A percentile compares a stretch with the other conserved stretches of the same genome.
Evolutionary conservation across 2,329 filamentous ascomycete genomes (phyloP).

Genomic region (Aspergillus udagawae): DNA sequence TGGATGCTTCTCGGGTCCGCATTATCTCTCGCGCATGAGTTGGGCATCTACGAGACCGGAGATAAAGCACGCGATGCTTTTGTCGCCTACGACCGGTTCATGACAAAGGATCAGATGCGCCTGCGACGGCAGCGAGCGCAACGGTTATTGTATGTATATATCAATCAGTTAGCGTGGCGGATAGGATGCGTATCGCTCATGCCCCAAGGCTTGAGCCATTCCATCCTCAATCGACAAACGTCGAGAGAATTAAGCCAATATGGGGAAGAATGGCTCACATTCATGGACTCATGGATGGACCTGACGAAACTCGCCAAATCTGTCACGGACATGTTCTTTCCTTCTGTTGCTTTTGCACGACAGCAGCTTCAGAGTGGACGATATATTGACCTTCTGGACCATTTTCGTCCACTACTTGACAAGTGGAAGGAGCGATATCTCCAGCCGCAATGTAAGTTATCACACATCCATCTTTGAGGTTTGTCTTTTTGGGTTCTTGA

Average conservation of each 20-base stretch:
- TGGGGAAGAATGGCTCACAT: conserved; percentile 47
- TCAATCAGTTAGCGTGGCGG: conserved; percentile 50
- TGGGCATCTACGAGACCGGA: conserved; percentile 48
- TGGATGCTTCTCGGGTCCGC: conserved; percentile 58
- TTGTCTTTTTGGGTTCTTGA: not conserved
- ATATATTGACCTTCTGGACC: conserved; percentile 47
- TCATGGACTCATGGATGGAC: conserved; percentile 52
- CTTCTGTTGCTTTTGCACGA: conserved; percentile 34
- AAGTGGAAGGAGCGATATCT: conserved; percentile 38
- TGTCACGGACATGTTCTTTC: conserved; percentile 52
- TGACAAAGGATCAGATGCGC: conserved; percentile 27
- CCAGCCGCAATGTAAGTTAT: conserved; percentile 22
- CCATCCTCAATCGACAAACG: conserved; percentile 27
- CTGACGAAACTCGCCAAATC: conserved; percentile 48
- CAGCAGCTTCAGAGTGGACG: conserved; percentile 43
- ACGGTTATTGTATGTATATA: conserved; percentile 44
- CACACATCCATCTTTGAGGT: not conserved
- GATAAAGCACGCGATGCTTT: conserved; percentile 27
- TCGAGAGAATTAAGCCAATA: conserved; percentile 35
- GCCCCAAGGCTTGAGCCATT: conserved; percentile 40
- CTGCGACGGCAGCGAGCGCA: conserved; percentile 35
- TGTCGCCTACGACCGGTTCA: conserved; percentile 20
- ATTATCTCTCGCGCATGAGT: conserved; percentile 50
- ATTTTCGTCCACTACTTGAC: conserved; percentile 35
- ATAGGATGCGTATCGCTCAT: conserved; percentile 51